phyloP scores from a whole-genome alignment of 108 stramenopile species.

The Fistulifera solaris region DNA sequence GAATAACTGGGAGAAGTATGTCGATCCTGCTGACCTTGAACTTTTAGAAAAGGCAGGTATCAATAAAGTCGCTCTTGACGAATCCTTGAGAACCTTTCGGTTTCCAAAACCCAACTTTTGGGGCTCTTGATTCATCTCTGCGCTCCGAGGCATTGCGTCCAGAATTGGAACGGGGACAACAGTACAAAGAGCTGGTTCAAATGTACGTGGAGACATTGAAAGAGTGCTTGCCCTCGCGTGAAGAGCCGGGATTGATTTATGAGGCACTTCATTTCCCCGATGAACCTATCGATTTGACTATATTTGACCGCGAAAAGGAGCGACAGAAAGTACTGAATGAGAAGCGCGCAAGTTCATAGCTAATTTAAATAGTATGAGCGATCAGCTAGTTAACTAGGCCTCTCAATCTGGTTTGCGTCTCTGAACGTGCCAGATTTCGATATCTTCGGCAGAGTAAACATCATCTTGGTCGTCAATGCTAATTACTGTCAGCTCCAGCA shows the following conservation, averaged over 20 bases:
- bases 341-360: slow-evolving; percentile 15
- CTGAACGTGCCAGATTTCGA: slow-evolving; percentile 58
- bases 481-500: slow-evolving; percentile 26
- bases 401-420: neutral
- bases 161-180: slow-evolving; percentile 35
- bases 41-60: slow-evolving; percentile 43
- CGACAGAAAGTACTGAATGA: slow-evolving; percentile 30
- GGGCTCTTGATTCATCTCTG: slow-evolving; percentile 57
- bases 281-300: slow-evolving; percentile 47
- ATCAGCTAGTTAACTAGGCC: neutral
- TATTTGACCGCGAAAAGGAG: slow-evolving; percentile 53
- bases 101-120: slow-evolving; percentile 64
- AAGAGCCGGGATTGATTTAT: slow-evolving; percentile 58
- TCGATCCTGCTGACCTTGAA: slow-evolving; percentile 66
- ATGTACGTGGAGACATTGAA: slow-evolving; percentile 28
- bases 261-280: slow-evolving; percentile 53
- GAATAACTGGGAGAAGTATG: slow-evolving; percentile 71
- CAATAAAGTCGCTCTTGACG: slow-evolving; percentile 49
- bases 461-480: slow-evolving; percentile 31
- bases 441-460: slow-evolving; percentile 54
- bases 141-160: slow-evolving; percentile 47
- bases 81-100: slow-evolving; percentile 56
- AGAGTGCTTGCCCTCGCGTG: slow-evolving; percentile 30
- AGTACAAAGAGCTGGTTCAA: slow-evolving; percentile 36
- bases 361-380: no score